Conservation (phyloP, 805 yeast species). For the Candida endomychidarum region DNA sequence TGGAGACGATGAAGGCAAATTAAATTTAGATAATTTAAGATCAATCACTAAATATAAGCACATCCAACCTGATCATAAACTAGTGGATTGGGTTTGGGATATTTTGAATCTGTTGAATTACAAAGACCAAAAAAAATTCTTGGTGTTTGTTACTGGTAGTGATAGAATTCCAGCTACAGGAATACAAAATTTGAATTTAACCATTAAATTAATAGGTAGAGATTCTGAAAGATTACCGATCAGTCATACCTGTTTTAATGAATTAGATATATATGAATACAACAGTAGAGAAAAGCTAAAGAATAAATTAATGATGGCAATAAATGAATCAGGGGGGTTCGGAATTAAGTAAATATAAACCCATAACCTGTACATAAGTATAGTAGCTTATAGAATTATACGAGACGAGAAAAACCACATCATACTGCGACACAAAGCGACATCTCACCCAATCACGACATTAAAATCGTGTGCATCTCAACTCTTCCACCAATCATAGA, state of each 20-base stretch:
- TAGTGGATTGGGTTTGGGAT: conserved; percentile 87
- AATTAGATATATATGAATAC: conserved; percentile 75
- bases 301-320: conserved; percentile 63
- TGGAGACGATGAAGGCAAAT: conserved; percentile 65
- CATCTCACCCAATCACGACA: too few species aligned
- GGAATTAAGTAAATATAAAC: conserved; percentile 64
- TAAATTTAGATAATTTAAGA: conserved; percentile 66
- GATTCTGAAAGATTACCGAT: conserved; percentile 62
- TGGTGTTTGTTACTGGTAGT: conserved; percentile 84
- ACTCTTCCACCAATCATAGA: conserved; percentile 9
- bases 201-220: conserved; percentile 48
- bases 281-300: conserved; percentile 51
- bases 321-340: conserved; percentile 82
- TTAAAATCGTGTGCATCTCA: too few species aligned
- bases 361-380: neutral
- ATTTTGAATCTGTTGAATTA: conserved; percentile 50
- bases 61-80: conserved; percentile 31
- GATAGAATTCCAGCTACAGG: conserved; percentile 95
- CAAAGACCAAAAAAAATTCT: conserved; percentile 56
- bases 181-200: conserved; percentile 65
- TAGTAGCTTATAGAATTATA: neutral
- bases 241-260: conserved; percentile 95
- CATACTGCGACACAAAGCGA: too few species aligned
- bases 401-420: neutral
- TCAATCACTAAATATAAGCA: conserved; percentile 67